These are phyloP conservation scores for Barnettozyma siamensis DNA, from an alignment of 805 yeast genomes.

Conservation along the genomic window DNA sequence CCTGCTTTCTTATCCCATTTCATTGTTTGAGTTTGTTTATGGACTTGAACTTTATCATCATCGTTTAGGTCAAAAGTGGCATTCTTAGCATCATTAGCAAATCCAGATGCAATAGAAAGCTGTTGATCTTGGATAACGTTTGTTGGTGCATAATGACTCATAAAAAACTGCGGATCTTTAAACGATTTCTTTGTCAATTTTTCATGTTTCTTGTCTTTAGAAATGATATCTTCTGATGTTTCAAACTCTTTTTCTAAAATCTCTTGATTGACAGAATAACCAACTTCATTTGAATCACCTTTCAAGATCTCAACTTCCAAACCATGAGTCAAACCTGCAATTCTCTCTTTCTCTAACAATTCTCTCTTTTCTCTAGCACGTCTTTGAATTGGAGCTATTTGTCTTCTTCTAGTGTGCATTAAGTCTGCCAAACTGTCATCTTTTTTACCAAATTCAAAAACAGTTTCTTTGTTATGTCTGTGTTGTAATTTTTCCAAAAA, in stretches of 20 bases:
- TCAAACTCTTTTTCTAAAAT: conserved; percentile 35
- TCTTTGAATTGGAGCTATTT: conserved; percentile 82
- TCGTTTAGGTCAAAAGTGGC: conserved; percentile 85
- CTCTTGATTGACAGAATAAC: conserved; percentile 39
- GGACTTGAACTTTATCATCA: conserved; percentile 63
- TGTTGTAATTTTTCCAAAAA: conserved; percentile 69
- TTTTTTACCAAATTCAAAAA: conserved; percentile 77
- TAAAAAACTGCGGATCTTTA: conserved; percentile 73
- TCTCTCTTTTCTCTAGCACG: conserved; percentile 67
- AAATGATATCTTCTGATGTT: conserved; percentile 32
- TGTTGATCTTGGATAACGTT: conserved; percentile 79
- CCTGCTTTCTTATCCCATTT: conserved; percentile 94
- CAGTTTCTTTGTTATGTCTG: conserved; percentile 78
- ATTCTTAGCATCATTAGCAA: conserved; percentile 74
- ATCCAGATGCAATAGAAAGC: conserved; percentile 50
- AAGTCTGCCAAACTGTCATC: conserved; percentile 68
- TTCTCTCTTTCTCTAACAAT: conserved; percentile 63
- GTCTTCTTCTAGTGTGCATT: conserved; percentile 82
- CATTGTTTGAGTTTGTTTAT: conserved; percentile 63
- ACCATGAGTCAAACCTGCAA: conserved; percentile 67
- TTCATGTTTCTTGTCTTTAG: conserved; percentile 19
- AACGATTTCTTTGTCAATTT: conserved; percentile 38
- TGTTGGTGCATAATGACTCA: conserved; percentile 86
- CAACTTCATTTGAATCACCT: conserved; percentile 43
- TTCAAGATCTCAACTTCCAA: conserved; percentile 69